Evolutionary conservation across 495 filamentous ascomycete species (phyloP).

Genomic region (Talaromyces liani): DNA sequence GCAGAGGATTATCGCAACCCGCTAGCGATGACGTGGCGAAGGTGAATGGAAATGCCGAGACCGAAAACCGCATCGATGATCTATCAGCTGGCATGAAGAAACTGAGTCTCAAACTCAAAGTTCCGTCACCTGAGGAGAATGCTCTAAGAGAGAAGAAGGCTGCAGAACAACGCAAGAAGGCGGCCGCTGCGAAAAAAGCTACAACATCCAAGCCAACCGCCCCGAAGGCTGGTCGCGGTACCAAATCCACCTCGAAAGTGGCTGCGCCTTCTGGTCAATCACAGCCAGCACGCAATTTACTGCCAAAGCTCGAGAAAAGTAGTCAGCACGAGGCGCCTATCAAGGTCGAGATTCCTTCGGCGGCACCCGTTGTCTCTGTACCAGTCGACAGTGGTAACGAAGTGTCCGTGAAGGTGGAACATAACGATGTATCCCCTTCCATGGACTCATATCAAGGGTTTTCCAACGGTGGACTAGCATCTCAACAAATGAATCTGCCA

Average conservation of each 20-base stretch:
- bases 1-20: neutral
- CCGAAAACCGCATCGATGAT: constrained; percentile 46
- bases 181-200: constrained; percentile 8
- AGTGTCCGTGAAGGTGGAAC: neutral
- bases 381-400: neutral
- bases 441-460: neutral
- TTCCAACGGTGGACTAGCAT: neutral
- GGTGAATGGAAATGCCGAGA: constrained; percentile 13
- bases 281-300: constrained; percentile 1
- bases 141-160: constrained; percentile 47
- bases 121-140: constrained; percentile 64
- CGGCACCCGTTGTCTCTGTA: neutral
- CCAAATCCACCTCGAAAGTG: constrained; percentile 4
- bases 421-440: neutral
- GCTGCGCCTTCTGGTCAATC: neutral
- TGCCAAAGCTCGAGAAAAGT: neutral
- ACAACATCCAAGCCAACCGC: constrained; percentile 18
- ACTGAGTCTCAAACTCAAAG: constrained; percentile 60
- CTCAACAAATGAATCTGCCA: neutral
- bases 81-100: constrained; percentile 64
- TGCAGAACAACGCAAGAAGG: constrained; percentile 17
- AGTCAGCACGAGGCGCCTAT: neutral
- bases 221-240: constrained; percentile 5
- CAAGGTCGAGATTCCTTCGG: neutral
- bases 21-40: constrained; percentile 8